Base-by-base conservation (phyloP, 805 yeast genomes). In the Schwanniomyces pseudopolymorphus region DNA sequence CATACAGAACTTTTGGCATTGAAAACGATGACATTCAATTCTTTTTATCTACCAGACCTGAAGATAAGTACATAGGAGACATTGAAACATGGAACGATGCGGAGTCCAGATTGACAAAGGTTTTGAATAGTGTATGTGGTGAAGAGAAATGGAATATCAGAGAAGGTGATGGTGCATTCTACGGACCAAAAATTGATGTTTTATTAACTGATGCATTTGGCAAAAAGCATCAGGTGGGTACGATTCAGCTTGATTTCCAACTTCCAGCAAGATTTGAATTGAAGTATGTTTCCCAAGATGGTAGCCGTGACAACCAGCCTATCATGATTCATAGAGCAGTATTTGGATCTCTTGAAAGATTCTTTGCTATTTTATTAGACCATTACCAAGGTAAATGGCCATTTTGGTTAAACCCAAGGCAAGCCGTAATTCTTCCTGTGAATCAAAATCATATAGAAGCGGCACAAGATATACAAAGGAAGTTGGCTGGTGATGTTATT, bases 311-410 rank as follows among this genome's bases (percentile, higher is more conserved):
- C 27, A 78, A 83, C 49, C 78, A 78, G 37, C 99, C 99, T 2
- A 92, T 94, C n/a, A 83, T 94, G 89, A 80, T 94, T 25, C 99
- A 94, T 61, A 76, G 99, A 46, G 99, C 99, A 0, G 89, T 92
- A 1, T 89, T 89, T 62, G 99, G 99, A 0, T 90, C 97, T 0
- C 75, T 94, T 7, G 99, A 94, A 64, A 75, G 99, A 58, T 94
- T 94, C 60, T 69, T 94, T 68, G 97, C 98, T 1, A 79, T 94
- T 48, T 71, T 94, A 49, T 82, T 94, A 43, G 98, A 94, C 62
- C 95, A 91, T 53, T 89, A 83, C 63, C 80, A 81, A 46, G 99
- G 98, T 0, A 84, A 85, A 55, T 94, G 98, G 98, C 99, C 99
- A 8, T 90, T 94, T 62, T 94, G 99, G 99, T 61, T 94, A 38